Conservation (phyloP, 2,329 filamentous ascomycete genomes). For the Fusarium tjaetaba region DNA sequence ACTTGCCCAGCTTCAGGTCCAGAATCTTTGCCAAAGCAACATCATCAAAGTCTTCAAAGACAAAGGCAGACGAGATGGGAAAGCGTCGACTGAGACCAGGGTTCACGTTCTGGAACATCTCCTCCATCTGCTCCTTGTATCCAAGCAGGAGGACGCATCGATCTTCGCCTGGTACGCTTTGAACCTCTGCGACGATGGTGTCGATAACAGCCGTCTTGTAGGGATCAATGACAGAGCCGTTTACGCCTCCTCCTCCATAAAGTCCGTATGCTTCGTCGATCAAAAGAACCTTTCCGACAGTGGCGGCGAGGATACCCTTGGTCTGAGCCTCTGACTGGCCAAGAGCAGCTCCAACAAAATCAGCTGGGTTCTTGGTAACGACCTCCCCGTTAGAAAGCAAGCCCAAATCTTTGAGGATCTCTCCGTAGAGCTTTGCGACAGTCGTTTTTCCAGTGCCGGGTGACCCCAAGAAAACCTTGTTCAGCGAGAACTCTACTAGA, state of each 20-base stretch:
- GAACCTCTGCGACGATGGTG: slow-evolving; percentile 78
- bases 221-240: slow-evolving; percentile 40
- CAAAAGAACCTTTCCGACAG: slow-evolving; percentile 77
- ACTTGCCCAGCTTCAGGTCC: slow-evolving; percentile 68
- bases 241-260: slow-evolving; percentile 55
- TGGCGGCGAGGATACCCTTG: slow-evolving; percentile 74
- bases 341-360: slow-evolving; percentile 73
- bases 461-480: slow-evolving; percentile 74
- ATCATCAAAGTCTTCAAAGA: slow-evolving; percentile 74
- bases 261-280: slow-evolving; percentile 85
- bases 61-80: slow-evolving; percentile 69
- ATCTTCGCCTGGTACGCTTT: slow-evolving; percentile 75
- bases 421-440: slow-evolving; percentile 77
- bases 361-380: slow-evolving; percentile 75
- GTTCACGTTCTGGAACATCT: slow-evolving; percentile 80
- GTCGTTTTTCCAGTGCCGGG: slow-evolving; percentile 83
- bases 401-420: slow-evolving; percentile 74
- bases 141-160: slow-evolving; percentile 77
- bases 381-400: slow-evolving; percentile 76
- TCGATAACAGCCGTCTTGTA: slow-evolving; percentile 76
- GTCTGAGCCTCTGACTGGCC: slow-evolving; percentile 77
- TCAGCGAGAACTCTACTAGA: slow-evolving; percentile 69
- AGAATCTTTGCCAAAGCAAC: slow-evolving; percentile 68
- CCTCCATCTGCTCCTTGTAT: slow-evolving; percentile 74
- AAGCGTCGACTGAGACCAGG: slow-evolving; percentile 76